Conservation (phyloP, 2,329 filamentous ascomycete genomes). For the Aspergillus intermedius region DNA sequence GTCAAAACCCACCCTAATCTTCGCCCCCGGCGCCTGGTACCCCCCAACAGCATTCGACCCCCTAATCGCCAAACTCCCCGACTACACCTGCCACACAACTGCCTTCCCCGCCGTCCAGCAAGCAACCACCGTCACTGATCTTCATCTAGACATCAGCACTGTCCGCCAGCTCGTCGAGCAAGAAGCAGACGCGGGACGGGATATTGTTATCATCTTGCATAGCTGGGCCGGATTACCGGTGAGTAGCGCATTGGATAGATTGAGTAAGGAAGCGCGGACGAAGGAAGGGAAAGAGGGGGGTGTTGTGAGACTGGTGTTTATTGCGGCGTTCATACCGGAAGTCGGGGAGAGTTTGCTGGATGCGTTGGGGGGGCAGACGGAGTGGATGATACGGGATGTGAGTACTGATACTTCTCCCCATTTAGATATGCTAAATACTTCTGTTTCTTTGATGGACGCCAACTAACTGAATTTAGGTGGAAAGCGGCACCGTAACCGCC, state of each 20-base stretch:
- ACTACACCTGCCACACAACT: conserved; percentile 16
- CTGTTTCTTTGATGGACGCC: too few species aligned
- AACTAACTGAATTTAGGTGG: too few species aligned
- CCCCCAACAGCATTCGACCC: conserved; percentile 23
- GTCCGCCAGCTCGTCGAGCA: conserved; percentile 25
- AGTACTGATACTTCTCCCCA: too few species aligned
- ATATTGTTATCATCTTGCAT: conserved; percentile 28
- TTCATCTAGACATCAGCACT: conserved; percentile 26
- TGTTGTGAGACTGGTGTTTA: conserved; percentile 27
- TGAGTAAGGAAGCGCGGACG: conserved; percentile 24
- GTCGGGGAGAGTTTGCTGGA: conserved; percentile 25
- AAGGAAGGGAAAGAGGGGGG: conserved; percentile 23
- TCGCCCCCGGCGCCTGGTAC: conserved; percentile 28
- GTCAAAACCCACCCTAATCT: conserved; percentile 24
- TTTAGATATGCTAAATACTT: too few species aligned
- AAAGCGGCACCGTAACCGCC: conserved; percentile 18
- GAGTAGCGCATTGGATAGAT: conserved; percentile 27
- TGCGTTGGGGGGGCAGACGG: conserved; percentile 21
- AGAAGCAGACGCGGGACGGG: conserved; percentile 21
- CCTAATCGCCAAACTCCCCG: conserved; percentile 16
- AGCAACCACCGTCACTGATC: conserved; percentile 13
- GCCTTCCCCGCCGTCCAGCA: conserved; percentile 24
- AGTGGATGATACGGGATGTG: conserved; percentile 27
- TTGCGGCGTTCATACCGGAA: conserved; percentile 29
- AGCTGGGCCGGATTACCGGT: conserved; percentile 34